Base-by-base conservation (phyloP, 345 rosid genomes). In the Eutrema yunnanense region DNA sequence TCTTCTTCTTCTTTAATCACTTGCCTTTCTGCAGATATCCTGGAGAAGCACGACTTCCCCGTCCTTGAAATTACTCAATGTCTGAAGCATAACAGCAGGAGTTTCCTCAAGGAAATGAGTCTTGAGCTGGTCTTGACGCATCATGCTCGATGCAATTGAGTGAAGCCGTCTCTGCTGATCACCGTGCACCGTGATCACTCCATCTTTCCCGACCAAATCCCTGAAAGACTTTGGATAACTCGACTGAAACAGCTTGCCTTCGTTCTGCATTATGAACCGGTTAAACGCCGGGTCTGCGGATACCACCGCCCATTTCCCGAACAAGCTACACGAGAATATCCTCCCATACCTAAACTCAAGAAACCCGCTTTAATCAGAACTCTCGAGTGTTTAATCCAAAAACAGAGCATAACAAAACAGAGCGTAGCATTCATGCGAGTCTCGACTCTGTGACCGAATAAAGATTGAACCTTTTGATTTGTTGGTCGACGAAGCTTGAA, bases 151-250 rank as follows among this genome's bases (percentile, higher is more conserved):
- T 6, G 96, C 96, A 49, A 92, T 88, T 4, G 84, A 85, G 72
- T 92, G 98, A 37, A 92, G 88, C 27, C 83, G 84, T 76, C 89
- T 79, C 49, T 90, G 96, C 22, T 86, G 90, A 62, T 88, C 90
- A 51, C 94, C 98, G 2, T 92, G 96, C 5, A 84, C 81, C 0
- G 90, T 90, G 73, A 92, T 88, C 27, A 92, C 81, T 13, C 98
- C 98, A 69, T 92, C 86, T 79, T 86, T 86, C 0, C 96, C 98
- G 0, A 92, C 96, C 81, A 92, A 76, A 62, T 92, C 95, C 26
- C 92, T 79, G 69, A 92, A 92, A 9, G 98, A 86, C 64, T 90
- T 92, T 22, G 96, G 96, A 75, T 92, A 92, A 54, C 89, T 92
- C 0, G 98, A 92, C 62, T 86, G 88, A 72, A 92, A 92, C 65